Evolutionary conservation across 2,329 filamentous ascomycete species (phyloP).

Genomic region (Clonostachys rosea): DNA sequence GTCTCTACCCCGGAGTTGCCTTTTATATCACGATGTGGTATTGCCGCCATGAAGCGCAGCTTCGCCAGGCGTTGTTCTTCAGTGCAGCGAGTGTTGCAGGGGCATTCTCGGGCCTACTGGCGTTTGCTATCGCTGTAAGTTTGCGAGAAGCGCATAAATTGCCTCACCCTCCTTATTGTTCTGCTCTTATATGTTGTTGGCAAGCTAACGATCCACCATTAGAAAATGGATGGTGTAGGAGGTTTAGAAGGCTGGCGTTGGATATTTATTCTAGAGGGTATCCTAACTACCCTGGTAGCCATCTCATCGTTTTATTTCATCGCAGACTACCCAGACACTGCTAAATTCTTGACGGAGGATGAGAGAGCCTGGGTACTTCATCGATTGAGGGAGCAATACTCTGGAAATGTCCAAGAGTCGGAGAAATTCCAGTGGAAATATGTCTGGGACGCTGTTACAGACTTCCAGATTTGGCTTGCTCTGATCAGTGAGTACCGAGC

Average conservation of each 20-base stretch:
- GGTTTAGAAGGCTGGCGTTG: slow-evolving; percentile 57
- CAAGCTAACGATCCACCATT: no score
- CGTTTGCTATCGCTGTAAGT: slow-evolving; percentile 53
- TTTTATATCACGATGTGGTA: slow-evolving; percentile 58
- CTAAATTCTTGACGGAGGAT: slow-evolving; percentile 65
- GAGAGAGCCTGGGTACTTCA: slow-evolving; percentile 69
- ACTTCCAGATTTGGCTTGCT: slow-evolving; percentile 70
- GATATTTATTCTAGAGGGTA: slow-evolving; percentile 68
- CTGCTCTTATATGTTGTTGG: no score
- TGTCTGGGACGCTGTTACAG: slow-evolving; percentile 65
- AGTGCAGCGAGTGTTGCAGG: slow-evolving; percentile 76
- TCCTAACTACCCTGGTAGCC: slow-evolving; percentile 65
- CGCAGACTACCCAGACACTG: slow-evolving; percentile 77
- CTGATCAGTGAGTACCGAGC: slow-evolving; percentile 61
- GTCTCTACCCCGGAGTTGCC: slow-evolving; percentile 61
- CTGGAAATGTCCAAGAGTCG: slow-evolving; percentile 48
- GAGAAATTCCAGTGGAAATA: slow-evolving; percentile 75
- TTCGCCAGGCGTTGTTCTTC: slow-evolving; percentile 70
- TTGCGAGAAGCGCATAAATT: no score
- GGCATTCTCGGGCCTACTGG: slow-evolving; percentile 69
- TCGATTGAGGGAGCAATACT: slow-evolving; percentile 46
- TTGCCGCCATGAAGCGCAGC: slow-evolving; percentile 48
- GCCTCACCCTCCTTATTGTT: no score
- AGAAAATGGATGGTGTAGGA: slow-evolving; percentile 61
- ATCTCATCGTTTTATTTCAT: slow-evolving; percentile 65